Evolutionary conservation across 2,329 filamentous ascomycete genomes (phyloP).

Genomic region (Coniochaeta prunicola): DNA sequence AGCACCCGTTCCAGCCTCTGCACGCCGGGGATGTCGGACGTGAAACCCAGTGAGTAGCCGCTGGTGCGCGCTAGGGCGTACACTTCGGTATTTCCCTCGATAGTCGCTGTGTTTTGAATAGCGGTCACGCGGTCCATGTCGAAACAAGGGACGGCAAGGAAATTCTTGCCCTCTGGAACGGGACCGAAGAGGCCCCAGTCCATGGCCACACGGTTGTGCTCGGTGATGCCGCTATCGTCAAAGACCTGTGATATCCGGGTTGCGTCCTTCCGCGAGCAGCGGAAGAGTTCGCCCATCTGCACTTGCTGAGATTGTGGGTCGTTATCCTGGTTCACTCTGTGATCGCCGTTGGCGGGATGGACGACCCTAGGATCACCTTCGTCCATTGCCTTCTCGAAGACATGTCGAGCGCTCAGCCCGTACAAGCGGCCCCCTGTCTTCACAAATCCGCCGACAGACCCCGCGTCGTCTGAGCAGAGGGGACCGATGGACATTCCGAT

Average conservation of each 20-base stretch:
- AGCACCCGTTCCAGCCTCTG: conserved; percentile 4
- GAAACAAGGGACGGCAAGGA: conserved; percentile 6
- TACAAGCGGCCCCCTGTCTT: conserved; percentile 3
- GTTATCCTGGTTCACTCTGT: not conserved
- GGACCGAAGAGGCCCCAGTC: conserved; percentile 11
- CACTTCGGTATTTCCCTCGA: conserved; percentile 12
- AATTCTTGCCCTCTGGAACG: conserved; percentile 7
- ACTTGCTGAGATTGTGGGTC: conserved; percentile 1
- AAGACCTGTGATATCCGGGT: conserved; percentile 8
- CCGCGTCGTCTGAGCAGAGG: conserved; percentile 2
- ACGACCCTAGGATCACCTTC: not conserved
- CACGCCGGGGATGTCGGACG: conserved; percentile 11
- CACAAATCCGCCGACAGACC: conserved; percentile 9
- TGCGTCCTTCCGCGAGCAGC: conserved; percentile 1
- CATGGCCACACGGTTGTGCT: conserved; percentile 8
- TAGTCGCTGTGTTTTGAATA: conserved; percentile 1
- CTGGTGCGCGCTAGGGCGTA: conserved; percentile 10
- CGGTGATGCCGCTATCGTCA: not conserved
- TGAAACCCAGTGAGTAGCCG: conserved; percentile 12
- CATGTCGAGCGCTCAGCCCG: conserved; percentile 9
- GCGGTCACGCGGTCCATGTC: not conserved
- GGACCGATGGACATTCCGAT: conserved; percentile 11
- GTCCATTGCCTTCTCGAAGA: conserved; percentile 5
- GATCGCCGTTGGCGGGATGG: conserved; percentile 8
- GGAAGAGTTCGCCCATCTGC: conserved; percentile 5